A percentile compares a stretch with the other conserved stretches of the same genome.
Conservation (phyloP, 768 basidiomycete species). For the Multifurca ochricompacta region DNA sequence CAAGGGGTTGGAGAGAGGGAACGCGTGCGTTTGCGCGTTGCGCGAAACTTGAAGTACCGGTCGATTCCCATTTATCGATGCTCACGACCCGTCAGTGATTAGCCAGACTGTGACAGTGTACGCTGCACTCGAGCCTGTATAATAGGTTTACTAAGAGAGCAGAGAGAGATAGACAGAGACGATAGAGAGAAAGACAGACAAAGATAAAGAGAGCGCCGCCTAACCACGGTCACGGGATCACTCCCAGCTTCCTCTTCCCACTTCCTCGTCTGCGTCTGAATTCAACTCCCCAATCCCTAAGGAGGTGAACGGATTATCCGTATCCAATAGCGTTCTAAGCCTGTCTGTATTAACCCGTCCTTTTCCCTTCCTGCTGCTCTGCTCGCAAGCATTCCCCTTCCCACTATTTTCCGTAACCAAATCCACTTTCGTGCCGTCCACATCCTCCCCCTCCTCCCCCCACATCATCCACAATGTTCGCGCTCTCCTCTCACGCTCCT, state of each 20-base stretch:
- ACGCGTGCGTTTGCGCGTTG: conserved; percentile 24
- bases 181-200: too few relatives aligned
- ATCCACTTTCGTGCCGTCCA: neutral
- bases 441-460: conserved; percentile 13
- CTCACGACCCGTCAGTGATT: neutral
- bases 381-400: conserved; percentile 18
- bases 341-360: conserved; percentile 51
- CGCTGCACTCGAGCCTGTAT: neutral
- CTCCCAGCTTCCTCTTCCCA: neutral
- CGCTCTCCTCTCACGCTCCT: conserved; percentile 19
- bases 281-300: neutral
- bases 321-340: conserved; percentile 40
- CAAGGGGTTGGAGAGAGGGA: conserved; percentile 26
- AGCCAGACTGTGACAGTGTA: neutral
- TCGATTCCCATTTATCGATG: conserved; percentile 49
- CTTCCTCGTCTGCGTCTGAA: neutral
- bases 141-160: too few relatives aligned
- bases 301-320: neutral
- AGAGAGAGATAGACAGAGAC: too few relatives aligned
- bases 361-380: conserved; percentile 25
- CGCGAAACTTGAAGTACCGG: conserved; percentile 41
- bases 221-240: conserved; percentile 3
- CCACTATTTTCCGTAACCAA: conserved; percentile 3
- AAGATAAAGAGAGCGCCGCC: too few relatives aligned
- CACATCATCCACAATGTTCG: conserved; percentile 12